Evolutionary conservation across 257 asterid genomes (phyloP), one percentile per base, ranked within the genome.

Genomic region (Petunia axillaris): DNA sequence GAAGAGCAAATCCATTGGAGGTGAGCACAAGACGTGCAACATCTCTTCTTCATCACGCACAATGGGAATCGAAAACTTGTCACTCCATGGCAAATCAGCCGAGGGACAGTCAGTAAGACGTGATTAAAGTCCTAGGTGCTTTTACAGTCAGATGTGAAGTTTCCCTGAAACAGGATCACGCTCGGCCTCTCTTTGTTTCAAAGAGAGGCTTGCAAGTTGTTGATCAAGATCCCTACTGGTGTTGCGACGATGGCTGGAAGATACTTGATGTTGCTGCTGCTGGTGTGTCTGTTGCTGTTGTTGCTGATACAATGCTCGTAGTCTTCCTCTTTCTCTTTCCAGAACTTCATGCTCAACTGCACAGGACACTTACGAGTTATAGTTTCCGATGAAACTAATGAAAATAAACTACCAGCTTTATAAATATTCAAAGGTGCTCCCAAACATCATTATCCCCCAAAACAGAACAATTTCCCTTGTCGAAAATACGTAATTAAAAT

Each of bases 281-380:
- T 77, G 91, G 75, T 84, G 82, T 80, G 81, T 81, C 25, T 52
- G 91, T 60, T 80, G 88, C 50, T 87, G 88, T 50, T 81, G 90
- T 39, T 89, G 92, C 87, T 85, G 89, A 88, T 91, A 91, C 75
- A 94, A 75, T 84, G 86, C 86, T 81, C 88, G 89, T 52, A 96
- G 86, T 84, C 98, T 91, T 79, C 86, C 92, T 2, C 86, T 89
- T 87, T 96, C 98, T 87, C 97, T 89, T 85, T 96, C 98, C 88
- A 96, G 80, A 70, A 94, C 93, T 39, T 94, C 98, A 76, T 94
- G 97, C 89, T 96, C 99, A 86, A 96, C 99, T 96, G 93, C 91
- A 84, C 54, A 84, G 37, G 76, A 67, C 74, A 85, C 59, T 53
- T 63, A 64, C 60, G 16, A 48, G 62, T 11, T 52, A 13, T n/a